Evolutionary conservation across 2,329 filamentous ascomycete genomes (phyloP).

Genomic region (Aspergillus spinulosporus): DNA sequence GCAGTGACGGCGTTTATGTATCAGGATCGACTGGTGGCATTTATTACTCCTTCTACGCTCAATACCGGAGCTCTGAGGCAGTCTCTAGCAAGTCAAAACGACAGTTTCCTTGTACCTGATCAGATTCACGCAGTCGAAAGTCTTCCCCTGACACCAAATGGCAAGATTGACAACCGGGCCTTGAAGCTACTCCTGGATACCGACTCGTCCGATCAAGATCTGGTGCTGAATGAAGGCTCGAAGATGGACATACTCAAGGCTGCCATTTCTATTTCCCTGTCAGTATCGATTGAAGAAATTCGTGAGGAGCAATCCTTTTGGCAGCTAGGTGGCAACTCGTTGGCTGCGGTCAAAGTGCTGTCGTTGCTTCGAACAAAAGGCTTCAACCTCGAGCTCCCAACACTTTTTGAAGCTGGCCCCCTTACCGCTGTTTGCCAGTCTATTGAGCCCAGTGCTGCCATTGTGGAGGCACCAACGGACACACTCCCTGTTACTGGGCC

Average conservation of each 20-base stretch:
- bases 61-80: neutral
- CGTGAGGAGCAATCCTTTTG: neutral
- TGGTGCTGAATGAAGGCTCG: neutral
- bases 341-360: conserved; percentile 2
- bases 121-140: neutral
- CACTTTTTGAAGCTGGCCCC: neutral
- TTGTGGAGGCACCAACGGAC: too few relatives aligned
- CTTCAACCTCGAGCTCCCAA: neutral
- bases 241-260: neutral
- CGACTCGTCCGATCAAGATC: neutral
- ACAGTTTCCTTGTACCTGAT: conserved; percentile 19
- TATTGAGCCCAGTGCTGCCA: neutral
- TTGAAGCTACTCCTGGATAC: neutral
- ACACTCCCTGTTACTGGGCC: neutral
- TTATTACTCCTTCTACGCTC: neutral
- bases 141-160: conserved; percentile 10
- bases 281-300: neutral
- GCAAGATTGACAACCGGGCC: conserved; percentile 10
- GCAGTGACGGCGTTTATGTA: conserved; percentile 17
- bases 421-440: neutral
- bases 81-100: conserved; percentile 4
- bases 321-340: conserved; percentile 8
- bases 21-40: conserved; percentile 4
- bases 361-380: conserved; percentile 5
- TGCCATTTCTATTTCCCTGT: neutral